A percentile compares a stretch with the other conserved stretches of the same genome.
Evolutionary conservation across 208 protist genomes (phyloP).

Genomic region (Acanthamoeba rhysodes): DNA sequence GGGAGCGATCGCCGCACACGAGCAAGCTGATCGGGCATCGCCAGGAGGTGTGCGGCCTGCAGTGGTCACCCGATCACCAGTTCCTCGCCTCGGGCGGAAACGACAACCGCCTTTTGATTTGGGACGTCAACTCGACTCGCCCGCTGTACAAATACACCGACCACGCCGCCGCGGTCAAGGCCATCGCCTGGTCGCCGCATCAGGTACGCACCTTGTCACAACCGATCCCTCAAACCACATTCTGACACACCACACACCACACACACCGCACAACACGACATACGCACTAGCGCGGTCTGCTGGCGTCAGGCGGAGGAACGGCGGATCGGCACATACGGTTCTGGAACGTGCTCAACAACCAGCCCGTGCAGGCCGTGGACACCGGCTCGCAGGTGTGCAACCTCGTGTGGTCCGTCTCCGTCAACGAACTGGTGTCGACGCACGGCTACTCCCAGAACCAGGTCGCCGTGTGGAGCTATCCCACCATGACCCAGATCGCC

Average conservation of each 20-base stretch:
- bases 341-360: constrained; percentile 88
- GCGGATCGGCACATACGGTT: constrained; percentile 91
- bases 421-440: constrained; percentile 89
- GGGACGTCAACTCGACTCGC: constrained; percentile 90
- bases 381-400: constrained; percentile 86
- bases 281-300: constrained; percentile 86
- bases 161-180: constrained; percentile 98
- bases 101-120: constrained; percentile 98
- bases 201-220: constrained; percentile 11
- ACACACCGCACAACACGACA: no score
- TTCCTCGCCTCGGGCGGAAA: constrained; percentile 98
- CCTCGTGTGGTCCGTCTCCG: constrained; percentile 88
- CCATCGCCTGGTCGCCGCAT: constrained; percentile 98
- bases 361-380: constrained; percentile 22
- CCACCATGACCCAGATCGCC: constrained; percentile 86
- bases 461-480: constrained; percentile 90
- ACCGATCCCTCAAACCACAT: no score
- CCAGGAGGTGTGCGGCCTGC: constrained; percentile 98
- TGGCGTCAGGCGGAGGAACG: constrained; percentile 92
- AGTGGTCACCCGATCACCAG: constrained; percentile 95
- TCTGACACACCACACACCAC: no score
- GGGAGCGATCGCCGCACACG: background rate
- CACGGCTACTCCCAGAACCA: constrained; percentile 92
- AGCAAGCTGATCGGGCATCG: constrained; percentile 65
- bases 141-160: constrained; percentile 89